Evolutionary conservation across 148 eudicot species (phyloP), one percentile per base, ranked within the genome.

Genomic region (Salicornia ramosissima): DNA sequence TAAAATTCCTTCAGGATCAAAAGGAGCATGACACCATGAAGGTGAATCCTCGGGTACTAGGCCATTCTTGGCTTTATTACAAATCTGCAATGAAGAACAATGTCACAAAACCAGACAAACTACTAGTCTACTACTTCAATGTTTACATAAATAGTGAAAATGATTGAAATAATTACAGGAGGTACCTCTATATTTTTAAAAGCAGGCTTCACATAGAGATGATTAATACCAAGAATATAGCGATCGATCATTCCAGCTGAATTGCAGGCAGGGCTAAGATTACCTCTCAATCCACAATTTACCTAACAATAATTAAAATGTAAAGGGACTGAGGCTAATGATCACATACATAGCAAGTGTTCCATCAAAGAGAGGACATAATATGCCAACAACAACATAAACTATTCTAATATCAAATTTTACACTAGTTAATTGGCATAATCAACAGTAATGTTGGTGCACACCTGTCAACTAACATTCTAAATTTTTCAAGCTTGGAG

Each of bases 221-320:
- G 97, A 75, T 85, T 40, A 29, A 82, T 66, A 67, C 97, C 96
- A 69, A 89, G 81, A 75, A 92, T 68, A 72, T 71, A 70, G 2
- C 96, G 91, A 77, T 92, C 97, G 67, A 92, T 85, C 87, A 86
- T 79, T 71, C 88, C 97, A 67, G 86, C 97, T 75, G 97, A 79
- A 72, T 89, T 92, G 73, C 97, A 92, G 25, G 88, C 96, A 72
- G 97, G 91, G 58, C 88, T 86, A 71, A 83, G 84, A 71, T 84
- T 83, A 45, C 96, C 97, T 75, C 96, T 80, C 42, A 73, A 67
- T 26, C 82, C 85, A 82, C 97, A 92, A 59, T 73, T 82, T 42
- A 92, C 89, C 97, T 92, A 55, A 12, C 45, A 65, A 53, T 49
- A 64, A 29, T 31, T n/a, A 68, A 46, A 9, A 39, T 14, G 45